Conservation (phyloP, 2,329 filamentous ascomycete genomes). For the Colletotrichum chrysophilum region DNA sequence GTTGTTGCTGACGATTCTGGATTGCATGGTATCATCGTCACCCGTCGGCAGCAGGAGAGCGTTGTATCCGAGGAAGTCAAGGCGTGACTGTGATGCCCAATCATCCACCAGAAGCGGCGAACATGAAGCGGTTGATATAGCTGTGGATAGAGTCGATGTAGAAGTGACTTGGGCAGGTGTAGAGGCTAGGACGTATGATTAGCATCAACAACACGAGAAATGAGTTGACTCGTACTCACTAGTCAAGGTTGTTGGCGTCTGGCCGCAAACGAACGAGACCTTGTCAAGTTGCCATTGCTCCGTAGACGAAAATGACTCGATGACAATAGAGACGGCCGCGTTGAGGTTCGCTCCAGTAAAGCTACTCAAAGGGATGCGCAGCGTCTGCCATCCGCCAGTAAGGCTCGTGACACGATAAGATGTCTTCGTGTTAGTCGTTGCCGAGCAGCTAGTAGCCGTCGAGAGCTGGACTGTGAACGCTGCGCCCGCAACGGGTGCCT, state of each 20-base stretch:
- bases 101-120: slow-evolving; percentile 58
- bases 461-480: slow-evolving; percentile 42
- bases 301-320: slow-evolving; percentile 37
- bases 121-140: slow-evolving; percentile 33
- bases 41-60: slow-evolving; percentile 59
- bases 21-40: slow-evolving; percentile 62
- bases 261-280: slow-evolving; percentile 48
- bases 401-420: slow-evolving; percentile 49
- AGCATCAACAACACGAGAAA: not conserved
- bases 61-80: slow-evolving; percentile 67
- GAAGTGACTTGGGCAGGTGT: not conserved
- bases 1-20: slow-evolving; percentile 55
- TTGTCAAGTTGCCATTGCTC: slow-evolving; percentile 50
- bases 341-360: slow-evolving; percentile 56
- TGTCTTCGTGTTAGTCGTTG: slow-evolving; percentile 44
- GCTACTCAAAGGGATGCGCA: slow-evolving; percentile 53
- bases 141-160: not conserved
- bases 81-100: slow-evolving; percentile 65
- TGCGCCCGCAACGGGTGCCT: slow-evolving; percentile 25
- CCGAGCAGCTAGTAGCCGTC: slow-evolving; percentile 43
- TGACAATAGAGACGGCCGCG: slow-evolving; percentile 50
- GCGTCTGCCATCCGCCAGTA: slow-evolving; percentile 53
- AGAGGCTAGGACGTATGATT: not conserved
- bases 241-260: slow-evolving; percentile 8
- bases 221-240: slow-evolving; percentile 13